A percentile compares a stretch with the other conserved stretches of the same genome.
phyloP scores from a whole-genome alignment of 1,284 basidiomycete species.

The Quambalaria eucalypti region DNA sequence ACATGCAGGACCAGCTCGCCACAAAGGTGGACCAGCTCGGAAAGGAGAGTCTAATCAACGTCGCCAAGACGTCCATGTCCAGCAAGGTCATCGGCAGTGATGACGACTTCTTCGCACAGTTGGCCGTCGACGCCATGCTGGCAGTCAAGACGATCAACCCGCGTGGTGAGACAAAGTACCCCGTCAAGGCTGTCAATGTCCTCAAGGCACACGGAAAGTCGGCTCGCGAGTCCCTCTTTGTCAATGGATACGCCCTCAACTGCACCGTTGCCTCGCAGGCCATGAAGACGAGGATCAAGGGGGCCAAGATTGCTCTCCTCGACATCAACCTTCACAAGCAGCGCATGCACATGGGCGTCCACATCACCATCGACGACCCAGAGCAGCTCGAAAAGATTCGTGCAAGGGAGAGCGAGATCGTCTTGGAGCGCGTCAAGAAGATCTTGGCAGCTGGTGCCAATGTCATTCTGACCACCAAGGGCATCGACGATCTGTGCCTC shows the following conservation, averaged over 20 bases:
- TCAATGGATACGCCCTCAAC: slow-evolving; percentile 95
- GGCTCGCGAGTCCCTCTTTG: slow-evolving; percentile 85
- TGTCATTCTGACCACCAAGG: slow-evolving; percentile 94
- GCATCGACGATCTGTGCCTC: slow-evolving; percentile 93
- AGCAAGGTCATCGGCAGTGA: slow-evolving; percentile 98
- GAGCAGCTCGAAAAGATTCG: slow-evolving; percentile 94
- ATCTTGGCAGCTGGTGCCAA: slow-evolving; percentile 93
- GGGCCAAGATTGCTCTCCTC: slow-evolving; percentile 94
- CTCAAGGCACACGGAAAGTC: slow-evolving; percentile 96
- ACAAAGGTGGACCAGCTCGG: slow-evolving; percentile 89
- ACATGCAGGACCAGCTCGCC: slow-evolving; percentile 94
- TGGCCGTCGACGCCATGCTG: slow-evolving; percentile 98
- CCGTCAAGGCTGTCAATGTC: slow-evolving; percentile 98
- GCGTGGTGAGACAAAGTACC: slow-evolving; percentile 95
- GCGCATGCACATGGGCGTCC: slow-evolving; percentile 94
- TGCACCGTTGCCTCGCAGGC: slow-evolving; percentile 98
- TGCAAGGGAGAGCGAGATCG: slow-evolving; percentile 88
- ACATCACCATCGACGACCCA: slow-evolving; percentile 95
- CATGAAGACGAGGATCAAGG: slow-evolving; percentile 89
- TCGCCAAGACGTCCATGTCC: slow-evolving; percentile 97
- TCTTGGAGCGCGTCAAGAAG: slow-evolving; percentile 88
- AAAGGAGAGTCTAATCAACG: slow-evolving; percentile 84
- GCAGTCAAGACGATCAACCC: slow-evolving; percentile 90
- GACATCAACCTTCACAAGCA: slow-evolving; percentile 97
- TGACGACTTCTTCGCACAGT: slow-evolving; percentile 93